A percentile compares a stretch with the other conserved stretches of the same genome.
Evolutionary conservation across 306 rosid genomes (phyloP).

Genomic region (Cyclanthera cordifolia): DNA sequence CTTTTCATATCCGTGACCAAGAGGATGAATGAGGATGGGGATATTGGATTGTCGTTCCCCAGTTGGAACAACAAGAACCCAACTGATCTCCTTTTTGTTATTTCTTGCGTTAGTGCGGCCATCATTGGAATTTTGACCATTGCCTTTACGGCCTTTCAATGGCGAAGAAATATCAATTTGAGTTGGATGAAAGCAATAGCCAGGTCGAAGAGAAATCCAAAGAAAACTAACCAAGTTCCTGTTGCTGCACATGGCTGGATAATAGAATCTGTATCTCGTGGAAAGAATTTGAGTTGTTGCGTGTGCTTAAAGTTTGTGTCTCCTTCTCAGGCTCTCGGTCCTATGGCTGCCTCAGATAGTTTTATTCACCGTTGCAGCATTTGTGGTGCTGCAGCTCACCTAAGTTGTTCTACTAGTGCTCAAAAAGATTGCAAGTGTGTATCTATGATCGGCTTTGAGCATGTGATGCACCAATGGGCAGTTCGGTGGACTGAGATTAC

Average conservation of each 20-base stretch:
- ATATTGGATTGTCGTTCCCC: conserved; percentile 49
- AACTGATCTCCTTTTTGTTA: conserved; percentile 53
- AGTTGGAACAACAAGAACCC: conserved; percentile 77
- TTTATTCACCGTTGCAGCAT: conserved; percentile 62
- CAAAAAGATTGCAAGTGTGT: conserved; percentile 93
- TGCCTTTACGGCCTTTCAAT: conserved; percentile 83
- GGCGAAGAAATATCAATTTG: conserved; percentile 90
- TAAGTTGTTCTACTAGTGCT: conserved; percentile 67
- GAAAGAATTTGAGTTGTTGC: conserved; percentile 84
- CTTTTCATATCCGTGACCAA: conserved; percentile 8
- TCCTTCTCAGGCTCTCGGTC: conserved; percentile 80
- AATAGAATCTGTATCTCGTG: conserved; percentile 68
- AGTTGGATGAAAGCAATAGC: conserved; percentile 97
- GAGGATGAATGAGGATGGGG: conserved; percentile 61
- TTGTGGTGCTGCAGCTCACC: conserved; percentile 88
- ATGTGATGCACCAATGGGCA: conserved; percentile 89
- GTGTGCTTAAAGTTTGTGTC: conserved; percentile 68
- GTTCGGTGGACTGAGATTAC: conserved; percentile 86
- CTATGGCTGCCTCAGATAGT: conserved; percentile 62
- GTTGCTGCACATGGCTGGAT: conserved; percentile 66
- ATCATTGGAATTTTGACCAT: conserved; percentile 80
- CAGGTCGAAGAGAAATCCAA: conserved; percentile 80
- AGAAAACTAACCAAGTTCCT: conserved; percentile 62
- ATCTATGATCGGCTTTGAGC: conserved; percentile 71
- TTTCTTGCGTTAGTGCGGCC: conserved; percentile 62